Conservation (phyloP, 768 basidiomycete genomes). For the Agaricus subrufescens region DNA sequence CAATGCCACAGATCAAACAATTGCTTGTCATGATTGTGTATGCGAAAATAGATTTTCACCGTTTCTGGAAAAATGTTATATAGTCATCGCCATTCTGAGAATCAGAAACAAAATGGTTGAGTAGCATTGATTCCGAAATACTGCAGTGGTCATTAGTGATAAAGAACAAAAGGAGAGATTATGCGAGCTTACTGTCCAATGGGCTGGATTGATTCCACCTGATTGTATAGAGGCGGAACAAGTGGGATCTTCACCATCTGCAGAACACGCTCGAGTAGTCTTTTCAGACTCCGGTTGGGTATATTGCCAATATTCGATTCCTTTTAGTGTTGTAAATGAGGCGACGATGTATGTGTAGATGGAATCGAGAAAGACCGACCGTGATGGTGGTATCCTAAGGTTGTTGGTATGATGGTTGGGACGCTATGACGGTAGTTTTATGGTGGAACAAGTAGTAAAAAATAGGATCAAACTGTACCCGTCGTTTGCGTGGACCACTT, state of each 20-base stretch:
- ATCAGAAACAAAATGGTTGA: conserved; percentile 32
- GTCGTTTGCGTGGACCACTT: conserved; percentile 49
- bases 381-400: conserved; percentile 50
- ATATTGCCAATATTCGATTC: conserved; percentile 49
- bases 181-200: conserved; percentile 33
- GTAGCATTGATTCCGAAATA: conserved; percentile 35
- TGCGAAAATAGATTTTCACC: too few species aligned
- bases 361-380: conserved; percentile 22
- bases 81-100: not conserved
- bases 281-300: conserved; percentile 34
- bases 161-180: not conserved
- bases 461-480: conserved; percentile 24
- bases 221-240: conserved; percentile 47
- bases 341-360: too few species aligned
- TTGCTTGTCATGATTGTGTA: too few species aligned
- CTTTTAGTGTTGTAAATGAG: conserved; percentile 17
- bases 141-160: conserved; percentile 13
- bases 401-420: conserved; percentile 44
- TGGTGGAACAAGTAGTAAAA: not conserved
- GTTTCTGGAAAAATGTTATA: too few species aligned
- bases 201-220: conserved; percentile 39
- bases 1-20: too few species aligned
- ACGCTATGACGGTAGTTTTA: conserved; percentile 26
- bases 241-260: conserved; percentile 42
- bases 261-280: conserved; percentile 37